These are phyloP conservation scores for Eustoma russellianum DNA, from an alignment of 257 asterid species.

Conservation along the genomic window DNA sequence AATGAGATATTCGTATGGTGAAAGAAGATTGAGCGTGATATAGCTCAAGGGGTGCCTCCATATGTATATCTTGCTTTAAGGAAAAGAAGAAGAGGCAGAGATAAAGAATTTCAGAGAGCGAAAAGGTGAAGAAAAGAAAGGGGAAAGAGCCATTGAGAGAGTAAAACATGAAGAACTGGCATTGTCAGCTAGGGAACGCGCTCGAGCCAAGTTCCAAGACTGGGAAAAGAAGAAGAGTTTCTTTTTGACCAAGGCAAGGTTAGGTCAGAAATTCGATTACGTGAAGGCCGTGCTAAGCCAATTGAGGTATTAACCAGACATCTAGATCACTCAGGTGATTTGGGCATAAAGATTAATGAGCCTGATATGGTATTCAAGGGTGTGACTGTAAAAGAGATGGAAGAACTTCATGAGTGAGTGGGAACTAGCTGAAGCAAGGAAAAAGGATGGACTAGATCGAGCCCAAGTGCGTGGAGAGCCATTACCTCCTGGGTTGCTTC, in stretches of 20 bases:
- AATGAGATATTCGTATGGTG: slow-evolving; percentile 81
- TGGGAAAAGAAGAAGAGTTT: slow-evolving; percentile 99
- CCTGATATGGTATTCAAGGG: slow-evolving; percentile 87
- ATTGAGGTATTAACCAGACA: slow-evolving; percentile 77
- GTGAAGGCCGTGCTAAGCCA: slow-evolving; percentile 84
- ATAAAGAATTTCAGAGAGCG: slow-evolving; percentile 81
- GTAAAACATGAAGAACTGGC: slow-evolving; percentile 93
- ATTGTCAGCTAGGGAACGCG: slow-evolving; percentile 79
- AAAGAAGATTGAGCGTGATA: slow-evolving; percentile 68
- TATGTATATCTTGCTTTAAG: slow-evolving; percentile 54
- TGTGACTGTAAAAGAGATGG: slow-evolving; percentile 68
- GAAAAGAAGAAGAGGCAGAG: slow-evolving; percentile 65
- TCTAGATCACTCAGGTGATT: slow-evolving; percentile 67
- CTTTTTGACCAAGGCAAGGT: slow-evolving; percentile 90
- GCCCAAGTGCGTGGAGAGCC: slow-evolving; percentile 87
- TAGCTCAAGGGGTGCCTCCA: slow-evolving; percentile 58
- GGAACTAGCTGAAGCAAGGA: slow-evolving; percentile 80
- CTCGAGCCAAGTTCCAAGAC: slow-evolving; percentile 88
- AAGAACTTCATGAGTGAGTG: no score
- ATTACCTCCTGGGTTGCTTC: slow-evolving; percentile 52
- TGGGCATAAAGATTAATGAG: slow-evolving; percentile 61
- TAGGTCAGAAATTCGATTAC: slow-evolving; percentile 74
- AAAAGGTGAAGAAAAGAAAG: slow-evolving; percentile 86
- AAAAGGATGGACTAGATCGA: slow-evolving; percentile 75
- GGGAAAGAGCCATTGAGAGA: slow-evolving; percentile 83